These are phyloP conservation scores for Colletotrichum caudatum DNA, from an alignment of 2,329 filamentous ascomycete species.

Conservation along the genomic window DNA sequence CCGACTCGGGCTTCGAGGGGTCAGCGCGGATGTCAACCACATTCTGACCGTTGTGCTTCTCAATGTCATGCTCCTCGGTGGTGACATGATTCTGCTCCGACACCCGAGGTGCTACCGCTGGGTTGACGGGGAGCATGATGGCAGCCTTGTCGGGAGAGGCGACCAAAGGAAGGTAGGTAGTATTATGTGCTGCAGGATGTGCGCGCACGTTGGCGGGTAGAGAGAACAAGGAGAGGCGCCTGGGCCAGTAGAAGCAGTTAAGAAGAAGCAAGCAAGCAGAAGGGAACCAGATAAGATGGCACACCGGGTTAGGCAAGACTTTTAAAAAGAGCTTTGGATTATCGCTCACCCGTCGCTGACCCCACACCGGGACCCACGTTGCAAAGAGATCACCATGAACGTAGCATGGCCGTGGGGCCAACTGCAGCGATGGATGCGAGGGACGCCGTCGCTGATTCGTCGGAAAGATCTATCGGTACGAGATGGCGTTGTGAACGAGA, in stretches of 20 bases:
- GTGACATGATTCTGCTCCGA: background rate
- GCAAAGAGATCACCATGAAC: constrained; percentile 9
- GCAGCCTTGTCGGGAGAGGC: too few relatives aligned
- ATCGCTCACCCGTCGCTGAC: constrained; percentile 29
- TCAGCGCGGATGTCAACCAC: constrained; percentile 42
- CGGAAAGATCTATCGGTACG: constrained; percentile 23
- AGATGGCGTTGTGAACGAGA: constrained; percentile 10
- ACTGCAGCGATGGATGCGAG: constrained; percentile 50
- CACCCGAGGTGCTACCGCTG: constrained; percentile 11
- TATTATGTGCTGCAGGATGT: constrained; percentile 6
- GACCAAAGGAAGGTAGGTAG: background rate
- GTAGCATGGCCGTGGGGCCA: constrained; percentile 53
- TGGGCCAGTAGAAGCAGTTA: background rate
- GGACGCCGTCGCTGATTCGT: constrained; percentile 47
- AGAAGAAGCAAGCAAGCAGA: background rate
- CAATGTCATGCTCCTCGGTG: constrained; percentile 35
- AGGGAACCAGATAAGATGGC: background rate
- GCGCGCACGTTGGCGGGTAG: background rate
- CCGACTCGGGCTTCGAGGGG: constrained; percentile 33
- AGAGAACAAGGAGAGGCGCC: background rate
- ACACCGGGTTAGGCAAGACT: background rate
- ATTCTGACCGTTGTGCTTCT: constrained; percentile 42
- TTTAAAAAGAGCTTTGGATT: constrained; percentile 25
- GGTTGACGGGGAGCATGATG: constrained; percentile 23
- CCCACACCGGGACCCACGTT: constrained; percentile 27